Evolutionary conservation across 495 filamentous ascomycete species (phyloP).

Genomic region (Trichoderma reesei): DNA sequence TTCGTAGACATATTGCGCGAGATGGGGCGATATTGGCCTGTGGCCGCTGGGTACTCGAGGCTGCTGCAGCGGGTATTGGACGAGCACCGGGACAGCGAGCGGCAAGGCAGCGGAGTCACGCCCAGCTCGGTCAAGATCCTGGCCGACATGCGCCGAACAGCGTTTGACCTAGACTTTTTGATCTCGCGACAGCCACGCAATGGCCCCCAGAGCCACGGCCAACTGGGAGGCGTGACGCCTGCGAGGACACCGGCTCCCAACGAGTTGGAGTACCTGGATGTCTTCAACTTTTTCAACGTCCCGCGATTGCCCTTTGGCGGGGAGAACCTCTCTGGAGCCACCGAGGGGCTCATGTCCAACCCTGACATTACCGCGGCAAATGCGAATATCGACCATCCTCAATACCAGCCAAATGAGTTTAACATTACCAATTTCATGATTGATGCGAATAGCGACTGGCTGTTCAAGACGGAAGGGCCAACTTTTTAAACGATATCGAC

Average conservation of each 20-base stretch:
- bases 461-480: slow-evolving; percentile 30
- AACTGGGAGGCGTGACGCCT: slow-evolving; percentile 33
- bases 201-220: slow-evolving; percentile 27
- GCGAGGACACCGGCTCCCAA: slow-evolving; percentile 60
- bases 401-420: slow-evolving; percentile 30
- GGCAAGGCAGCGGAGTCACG: slow-evolving; percentile 60
- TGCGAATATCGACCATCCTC: not conserved
- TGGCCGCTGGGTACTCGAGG: slow-evolving; percentile 71
- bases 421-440: slow-evolving; percentile 54
- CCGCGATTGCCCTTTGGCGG: slow-evolving; percentile 53
- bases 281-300: slow-evolving; percentile 90
- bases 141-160: slow-evolving; percentile 77
- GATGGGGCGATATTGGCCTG: slow-evolving; percentile 75
- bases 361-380: not conserved
- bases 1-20: slow-evolving; percentile 71
- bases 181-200: slow-evolving; percentile 71
- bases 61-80: slow-evolving; percentile 74
- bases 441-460: slow-evolving; percentile 50
- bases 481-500: not conserved
- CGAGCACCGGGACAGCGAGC: slow-evolving; percentile 70
- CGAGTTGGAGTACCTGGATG: slow-evolving; percentile 82
- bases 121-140: slow-evolving; percentile 77
- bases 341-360: not conserved
- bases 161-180: slow-evolving; percentile 78
- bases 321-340: slow-evolving; percentile 12